Conservation (phyloP, 139 green algal species). For the Micractinium sp. region DNA sequence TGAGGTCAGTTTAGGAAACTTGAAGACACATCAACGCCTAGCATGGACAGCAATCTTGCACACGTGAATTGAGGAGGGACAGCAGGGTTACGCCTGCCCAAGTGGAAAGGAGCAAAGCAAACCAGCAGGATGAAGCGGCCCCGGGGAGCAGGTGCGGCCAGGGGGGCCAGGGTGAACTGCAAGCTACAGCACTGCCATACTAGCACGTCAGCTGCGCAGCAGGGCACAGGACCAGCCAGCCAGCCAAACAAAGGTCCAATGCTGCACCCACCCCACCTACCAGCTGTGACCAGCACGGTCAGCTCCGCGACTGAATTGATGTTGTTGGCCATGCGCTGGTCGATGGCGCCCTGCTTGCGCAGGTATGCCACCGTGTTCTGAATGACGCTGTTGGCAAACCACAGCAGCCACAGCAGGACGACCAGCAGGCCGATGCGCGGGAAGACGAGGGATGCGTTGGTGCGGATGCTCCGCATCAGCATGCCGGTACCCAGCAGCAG, state of each 20-base stretch:
- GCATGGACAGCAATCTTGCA: not conserved
- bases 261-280: no score
- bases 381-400: slow-evolving; percentile 80
- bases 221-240: not conserved
- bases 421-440: slow-evolving; percentile 73
- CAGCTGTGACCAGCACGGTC: slow-evolving; percentile 45
- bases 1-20: not conserved
- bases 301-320: slow-evolving; percentile 71
- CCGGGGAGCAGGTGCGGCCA: no score
- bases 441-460: slow-evolving; percentile 79
- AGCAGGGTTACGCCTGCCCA: no score
- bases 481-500: slow-evolving; percentile 85
- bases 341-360: slow-evolving; percentile 66
- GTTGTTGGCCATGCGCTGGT: slow-evolving; percentile 58
- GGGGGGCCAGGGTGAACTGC: no score
- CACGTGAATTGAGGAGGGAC: no score
- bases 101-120: no score
- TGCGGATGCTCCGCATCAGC: slow-evolving; percentile 73
- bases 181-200: no score
- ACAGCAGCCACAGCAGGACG: slow-evolving; percentile 79
- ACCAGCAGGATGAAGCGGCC: no score
- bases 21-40: not conserved
- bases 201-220: no score
- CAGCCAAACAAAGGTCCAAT: no score
- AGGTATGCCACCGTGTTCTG: slow-evolving; percentile 69